Evolutionary conservation across 352 stramenopile genomes (phyloP).

Genomic region (Pythium rhizo-oryzae): DNA sequence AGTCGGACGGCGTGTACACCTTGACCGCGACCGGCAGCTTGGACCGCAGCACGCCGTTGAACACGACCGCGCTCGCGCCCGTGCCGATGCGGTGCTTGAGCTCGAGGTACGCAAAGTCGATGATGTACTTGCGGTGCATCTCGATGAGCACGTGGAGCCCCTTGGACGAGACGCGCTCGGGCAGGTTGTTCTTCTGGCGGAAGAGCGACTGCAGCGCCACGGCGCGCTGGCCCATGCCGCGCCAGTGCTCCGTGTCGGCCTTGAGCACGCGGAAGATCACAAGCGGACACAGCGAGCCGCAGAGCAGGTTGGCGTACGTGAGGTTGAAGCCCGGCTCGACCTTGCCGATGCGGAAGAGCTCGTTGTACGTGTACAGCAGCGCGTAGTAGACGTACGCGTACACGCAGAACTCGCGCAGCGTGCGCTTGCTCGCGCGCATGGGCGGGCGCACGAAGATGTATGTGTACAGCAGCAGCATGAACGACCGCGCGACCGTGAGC

Average conservation of each 20-base stretch:
- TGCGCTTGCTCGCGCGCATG: constrained; percentile 18
- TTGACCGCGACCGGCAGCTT: constrained; percentile 49
- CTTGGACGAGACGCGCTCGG: constrained; percentile 42
- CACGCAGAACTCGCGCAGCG: constrained; percentile 13
- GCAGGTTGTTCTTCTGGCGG: constrained; percentile 30
- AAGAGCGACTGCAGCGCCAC: constrained; percentile 33
- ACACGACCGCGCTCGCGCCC: constrained; percentile 50
- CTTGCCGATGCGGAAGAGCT: constrained; percentile 51
- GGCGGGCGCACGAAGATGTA: constrained; percentile 26
- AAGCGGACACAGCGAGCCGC: constrained; percentile 32
- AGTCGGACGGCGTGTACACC: constrained; percentile 48
- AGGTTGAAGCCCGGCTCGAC: constrained; percentile 61
- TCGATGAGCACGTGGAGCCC: constrained; percentile 72
- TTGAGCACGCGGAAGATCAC: constrained; percentile 39
- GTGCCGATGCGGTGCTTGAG: constrained; percentile 49
- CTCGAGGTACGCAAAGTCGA: constrained; percentile 75
- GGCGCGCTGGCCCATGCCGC: constrained; percentile 29
- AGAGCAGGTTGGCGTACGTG: constrained; percentile 50
- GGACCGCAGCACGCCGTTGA: constrained; percentile 40
- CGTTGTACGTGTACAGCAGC: constrained; percentile 36
- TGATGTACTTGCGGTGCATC: constrained; percentile 72
- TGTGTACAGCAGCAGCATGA: constrained; percentile 23
- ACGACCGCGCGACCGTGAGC: neutral
- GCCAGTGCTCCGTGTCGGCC: constrained; percentile 37
- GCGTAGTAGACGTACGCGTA: constrained; percentile 25